Evolutionary conservation across 495 filamentous ascomycete species (phyloP).

Genomic region (Apodospora peruviana): DNA sequence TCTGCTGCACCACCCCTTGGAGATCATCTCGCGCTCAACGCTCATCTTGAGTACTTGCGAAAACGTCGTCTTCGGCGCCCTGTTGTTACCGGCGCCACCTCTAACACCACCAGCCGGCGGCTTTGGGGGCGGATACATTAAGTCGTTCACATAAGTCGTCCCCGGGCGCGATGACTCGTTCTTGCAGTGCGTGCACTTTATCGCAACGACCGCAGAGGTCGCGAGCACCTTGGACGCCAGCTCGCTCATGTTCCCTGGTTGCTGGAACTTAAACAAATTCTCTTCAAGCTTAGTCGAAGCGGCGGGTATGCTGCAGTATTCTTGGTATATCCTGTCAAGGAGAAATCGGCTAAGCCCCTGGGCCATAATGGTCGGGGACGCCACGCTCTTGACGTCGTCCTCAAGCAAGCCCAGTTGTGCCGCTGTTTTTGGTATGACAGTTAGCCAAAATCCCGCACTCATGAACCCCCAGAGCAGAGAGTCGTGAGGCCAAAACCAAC

Average conservation of each 20-base stretch:
- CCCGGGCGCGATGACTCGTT: slow-evolving; percentile 68
- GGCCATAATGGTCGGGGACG: slow-evolving; percentile 21
- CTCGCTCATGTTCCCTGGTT: slow-evolving; percentile 13
- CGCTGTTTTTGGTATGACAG: slow-evolving; percentile 35
- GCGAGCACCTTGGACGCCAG: slow-evolving; percentile 25
- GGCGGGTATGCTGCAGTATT: slow-evolving; percentile 22
- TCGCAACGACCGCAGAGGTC: slow-evolving; percentile 45
- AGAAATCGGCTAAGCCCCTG: slow-evolving; percentile 23
- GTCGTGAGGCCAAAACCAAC: too few relatives aligned
- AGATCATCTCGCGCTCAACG: slow-evolving; percentile 75
- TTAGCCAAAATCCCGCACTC: background rate
- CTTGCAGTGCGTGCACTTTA: slow-evolving; percentile 76
- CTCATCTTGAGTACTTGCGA: slow-evolving; percentile 80
- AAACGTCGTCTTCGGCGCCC: slow-evolving; percentile 56
- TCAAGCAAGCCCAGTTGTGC: slow-evolving; percentile 71
- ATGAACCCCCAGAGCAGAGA: too few relatives aligned
- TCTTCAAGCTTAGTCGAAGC: slow-evolving; percentile 23
- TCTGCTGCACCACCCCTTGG: slow-evolving; percentile 82
- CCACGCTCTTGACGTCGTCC: slow-evolving; percentile 55
- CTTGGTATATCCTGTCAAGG: slow-evolving; percentile 19
- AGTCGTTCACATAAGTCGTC: slow-evolving; percentile 69
- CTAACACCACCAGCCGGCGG: slow-evolving; percentile 25
- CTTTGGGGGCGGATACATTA: slow-evolving; percentile 65
- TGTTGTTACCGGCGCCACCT: too few relatives aligned
- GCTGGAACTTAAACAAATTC: slow-evolving; percentile 13